phyloP scores from a whole-genome alignment of 225 moss, liverwort and hornwort genomes.

The Physcomitrellopsis africana region DNA sequence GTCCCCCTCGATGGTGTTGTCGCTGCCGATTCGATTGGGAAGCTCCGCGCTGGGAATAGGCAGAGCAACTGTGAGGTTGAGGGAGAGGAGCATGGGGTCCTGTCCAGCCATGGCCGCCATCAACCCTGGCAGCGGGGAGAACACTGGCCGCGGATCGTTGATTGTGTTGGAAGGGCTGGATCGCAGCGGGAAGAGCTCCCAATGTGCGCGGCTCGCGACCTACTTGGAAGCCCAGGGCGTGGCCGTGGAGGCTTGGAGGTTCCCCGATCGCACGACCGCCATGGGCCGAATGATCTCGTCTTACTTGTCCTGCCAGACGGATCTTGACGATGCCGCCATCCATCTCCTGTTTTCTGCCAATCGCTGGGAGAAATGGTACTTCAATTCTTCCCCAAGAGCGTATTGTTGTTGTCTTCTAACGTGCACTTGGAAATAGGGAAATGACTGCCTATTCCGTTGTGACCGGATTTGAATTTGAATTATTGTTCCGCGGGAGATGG shows the following conservation, averaged over 20 bases:
- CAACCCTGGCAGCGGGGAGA: not conserved
- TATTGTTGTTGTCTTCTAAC: not conserved
- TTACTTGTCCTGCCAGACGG: conserved; percentile 66
- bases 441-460: not conserved
- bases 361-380: conserved; percentile 92
- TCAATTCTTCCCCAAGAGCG: not conserved
- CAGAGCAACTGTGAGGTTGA: conserved; percentile 14
- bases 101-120: conserved; percentile 13
- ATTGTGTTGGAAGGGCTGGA: conserved; percentile 94
- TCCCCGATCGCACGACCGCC: conserved; percentile 87
- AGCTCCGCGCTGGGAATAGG: conserved; percentile 31
- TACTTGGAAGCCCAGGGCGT: conserved; percentile 67
- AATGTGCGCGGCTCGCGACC: conserved; percentile 60
- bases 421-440: too few relatives aligned
- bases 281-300: conserved; percentile 89
- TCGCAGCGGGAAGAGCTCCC: conserved; percentile 94
- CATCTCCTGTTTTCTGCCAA: conserved; percentile 97
- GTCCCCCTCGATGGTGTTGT: conserved; percentile 30
- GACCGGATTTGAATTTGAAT: not conserved
- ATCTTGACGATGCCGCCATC: conserved; percentile 76
- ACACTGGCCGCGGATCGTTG: conserved; percentile 51
- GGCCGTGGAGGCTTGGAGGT: conserved; percentile 92
- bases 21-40: conserved; percentile 34
- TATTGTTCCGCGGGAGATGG: not conserved
- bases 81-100: not conserved